phyloP scores from a whole-genome alignment of 2,329 filamentous ascomycete genomes.

The Penicillium sp. region DNA sequence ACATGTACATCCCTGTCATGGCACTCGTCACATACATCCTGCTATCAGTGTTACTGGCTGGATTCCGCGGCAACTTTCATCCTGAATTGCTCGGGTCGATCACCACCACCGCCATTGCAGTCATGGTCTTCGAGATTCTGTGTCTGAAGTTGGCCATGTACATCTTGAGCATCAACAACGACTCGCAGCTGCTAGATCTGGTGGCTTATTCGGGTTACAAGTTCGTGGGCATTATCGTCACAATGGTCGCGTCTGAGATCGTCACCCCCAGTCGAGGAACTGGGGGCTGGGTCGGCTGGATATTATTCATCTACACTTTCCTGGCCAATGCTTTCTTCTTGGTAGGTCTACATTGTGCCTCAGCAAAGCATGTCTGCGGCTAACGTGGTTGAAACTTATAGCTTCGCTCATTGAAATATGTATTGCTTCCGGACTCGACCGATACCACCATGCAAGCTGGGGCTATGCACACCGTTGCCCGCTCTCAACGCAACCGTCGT shows the following conservation, averaged over 20 bases:
- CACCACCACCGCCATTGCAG: slow-evolving; percentile 72
- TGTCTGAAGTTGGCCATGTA: slow-evolving; percentile 89
- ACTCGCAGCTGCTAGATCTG: slow-evolving; percentile 85
- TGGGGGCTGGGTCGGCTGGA: slow-evolving; percentile 82
- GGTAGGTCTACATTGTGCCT: slow-evolving; percentile 49
- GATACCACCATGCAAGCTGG: slow-evolving; percentile 57
- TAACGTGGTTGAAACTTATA: slow-evolving; percentile 34
- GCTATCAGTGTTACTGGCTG: slow-evolving; percentile 81
- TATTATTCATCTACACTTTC: slow-evolving; percentile 85
- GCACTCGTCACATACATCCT: slow-evolving; percentile 96
- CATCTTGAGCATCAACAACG: slow-evolving; percentile 85
- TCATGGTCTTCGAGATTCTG: slow-evolving; percentile 83
- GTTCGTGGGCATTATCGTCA: slow-evolving; percentile 93
- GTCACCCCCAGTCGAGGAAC: slow-evolving; percentile 73
- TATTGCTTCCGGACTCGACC: slow-evolving; percentile 78
- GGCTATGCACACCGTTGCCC: slow-evolving; percentile 64
- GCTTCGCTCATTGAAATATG: slow-evolving; percentile 93
- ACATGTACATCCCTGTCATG: slow-evolving; percentile 99
- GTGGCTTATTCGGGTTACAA: slow-evolving; percentile 98
- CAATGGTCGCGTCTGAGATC: slow-evolving; percentile 71
- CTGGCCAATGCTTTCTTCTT: slow-evolving; percentile 91
- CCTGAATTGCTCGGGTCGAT: slow-evolving; percentile 89
- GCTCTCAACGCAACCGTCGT: slow-evolving; percentile 77
- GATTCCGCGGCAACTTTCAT: slow-evolving; percentile 83
- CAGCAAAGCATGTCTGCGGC: neutral